Conservation (phyloP, 495 filamentous ascomycete species). For the Aspergillus ostianus region DNA sequence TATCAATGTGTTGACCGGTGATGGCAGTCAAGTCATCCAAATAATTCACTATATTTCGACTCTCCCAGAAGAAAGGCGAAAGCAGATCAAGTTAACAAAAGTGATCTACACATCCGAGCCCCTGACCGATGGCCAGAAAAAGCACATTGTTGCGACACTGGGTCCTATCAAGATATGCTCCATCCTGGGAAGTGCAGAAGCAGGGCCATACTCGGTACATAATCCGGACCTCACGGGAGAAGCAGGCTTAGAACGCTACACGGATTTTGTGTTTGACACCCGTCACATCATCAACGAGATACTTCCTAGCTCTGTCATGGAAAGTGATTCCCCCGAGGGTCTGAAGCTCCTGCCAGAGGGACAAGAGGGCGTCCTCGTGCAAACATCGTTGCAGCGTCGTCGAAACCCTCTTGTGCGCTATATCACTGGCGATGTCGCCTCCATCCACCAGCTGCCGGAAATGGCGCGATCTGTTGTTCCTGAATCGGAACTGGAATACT, state of each 20-base stretch:
- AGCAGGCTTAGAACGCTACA: not conserved
- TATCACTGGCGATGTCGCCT: constrained; percentile 36
- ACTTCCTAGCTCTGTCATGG: constrained; percentile 16
- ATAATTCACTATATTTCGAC: constrained; percentile 24
- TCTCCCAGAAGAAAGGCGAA: constrained; percentile 9
- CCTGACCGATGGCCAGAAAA: constrained; percentile 17
- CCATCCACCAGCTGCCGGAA: constrained; percentile 27
- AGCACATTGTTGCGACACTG: constrained; percentile 6
- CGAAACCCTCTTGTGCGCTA: constrained; percentile 42
- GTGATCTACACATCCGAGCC: constrained; percentile 27
- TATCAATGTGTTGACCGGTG: constrained; percentile 28
- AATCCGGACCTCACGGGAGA: constrained; percentile 22
- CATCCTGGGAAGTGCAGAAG: constrained; percentile 29
- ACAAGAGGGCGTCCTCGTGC: constrained; percentile 28
- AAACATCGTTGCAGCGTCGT: constrained; percentile 35
- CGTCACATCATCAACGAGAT: constrained; percentile 32
- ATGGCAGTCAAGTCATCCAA: constrained; percentile 26
- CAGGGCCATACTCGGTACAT: constrained; percentile 24
- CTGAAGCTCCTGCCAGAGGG: constrained; percentile 17
- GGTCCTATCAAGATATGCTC: constrained; percentile 24
- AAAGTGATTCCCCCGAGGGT: not conserved
- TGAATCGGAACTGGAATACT: constrained; percentile 5
- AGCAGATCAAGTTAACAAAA: constrained; percentile 17
- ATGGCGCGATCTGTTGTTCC: constrained; percentile 3
- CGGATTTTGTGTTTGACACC: constrained; percentile 34